These are phyloP conservation scores for Monilinia aucupariae DNA, from an alignment of 2,329 filamentous ascomycete genomes.

Conservation along the genomic window DNA sequence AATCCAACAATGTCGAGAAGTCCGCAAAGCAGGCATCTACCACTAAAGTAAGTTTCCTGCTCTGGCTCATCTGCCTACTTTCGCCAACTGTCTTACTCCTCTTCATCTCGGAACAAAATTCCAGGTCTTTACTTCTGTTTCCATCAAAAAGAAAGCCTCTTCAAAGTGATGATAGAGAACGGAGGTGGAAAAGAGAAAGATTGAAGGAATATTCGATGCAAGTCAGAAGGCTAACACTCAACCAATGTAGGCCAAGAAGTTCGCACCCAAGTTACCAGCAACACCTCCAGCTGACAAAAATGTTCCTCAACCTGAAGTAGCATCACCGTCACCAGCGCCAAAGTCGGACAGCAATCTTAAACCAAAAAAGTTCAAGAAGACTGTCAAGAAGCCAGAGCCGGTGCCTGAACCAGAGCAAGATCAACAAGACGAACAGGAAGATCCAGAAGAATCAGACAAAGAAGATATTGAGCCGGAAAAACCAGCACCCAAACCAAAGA, in stretches of 20 bases:
- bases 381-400: slow-evolving; percentile 45
- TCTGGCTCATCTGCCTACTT: slow-evolving; percentile 14
- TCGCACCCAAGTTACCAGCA: slow-evolving; percentile 16
- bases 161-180: slow-evolving; percentile 1
- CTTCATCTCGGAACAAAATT: slow-evolving; percentile 5
- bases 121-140: not conserved
- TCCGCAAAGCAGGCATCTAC: slow-evolving; percentile 14
- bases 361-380: slow-evolving; percentile 12
- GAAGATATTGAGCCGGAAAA: slow-evolving; percentile 45
- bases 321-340: slow-evolving; percentile 12
- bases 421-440: slow-evolving; percentile 38
- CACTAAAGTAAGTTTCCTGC: slow-evolving; percentile 18
- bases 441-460: slow-evolving; percentile 43
- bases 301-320: slow-evolving; percentile 12
- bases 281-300: slow-evolving; percentile 17
- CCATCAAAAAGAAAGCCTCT: not conserved
- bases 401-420: slow-evolving; percentile 36
- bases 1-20: slow-evolving; percentile 12
- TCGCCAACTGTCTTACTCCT: slow-evolving; percentile 15
- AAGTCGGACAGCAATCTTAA: not conserved
- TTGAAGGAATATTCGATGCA: slow-evolving; percentile 14
- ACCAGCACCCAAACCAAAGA: not conserved
- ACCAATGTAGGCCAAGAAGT: slow-evolving; percentile 18
- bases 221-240: slow-evolving; percentile 15
- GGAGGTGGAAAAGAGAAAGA: slow-evolving; percentile 4